Percentiles rank a stretch among this genome's conserved stretches.
Evolutionary conservation across 2,329 filamentous ascomycete genomes (phyloP).

Genomic region (Cytospora paraplurivora): DNA sequence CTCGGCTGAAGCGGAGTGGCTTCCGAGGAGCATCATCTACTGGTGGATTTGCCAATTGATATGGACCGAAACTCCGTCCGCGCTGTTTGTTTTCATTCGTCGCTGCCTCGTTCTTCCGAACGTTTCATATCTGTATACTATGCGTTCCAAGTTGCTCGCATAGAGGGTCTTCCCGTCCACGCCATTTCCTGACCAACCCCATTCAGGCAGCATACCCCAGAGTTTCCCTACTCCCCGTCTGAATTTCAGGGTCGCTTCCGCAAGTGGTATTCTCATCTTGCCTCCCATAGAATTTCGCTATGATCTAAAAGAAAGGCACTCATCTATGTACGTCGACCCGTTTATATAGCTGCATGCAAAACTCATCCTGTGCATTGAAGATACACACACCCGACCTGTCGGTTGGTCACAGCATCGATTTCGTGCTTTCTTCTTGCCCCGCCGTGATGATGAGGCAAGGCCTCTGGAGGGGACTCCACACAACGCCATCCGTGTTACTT

Average conservation of each 20-base stretch:
- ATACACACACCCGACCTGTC: not conserved
- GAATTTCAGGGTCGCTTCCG: not conserved
- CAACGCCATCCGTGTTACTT: not conserved
- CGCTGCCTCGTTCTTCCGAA: not conserved
- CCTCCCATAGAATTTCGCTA: not conserved
- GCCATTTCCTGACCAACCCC: not conserved
- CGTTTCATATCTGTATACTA: not conserved
- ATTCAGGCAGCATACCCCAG: not conserved
- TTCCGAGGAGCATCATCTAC: not conserved
- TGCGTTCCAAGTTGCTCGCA: not conserved
- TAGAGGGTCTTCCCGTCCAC: not conserved
- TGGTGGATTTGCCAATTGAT: not conserved
- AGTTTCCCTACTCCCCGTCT: not conserved
- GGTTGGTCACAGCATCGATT: not conserved
- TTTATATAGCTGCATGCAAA: not conserved
- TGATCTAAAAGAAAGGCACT: not conserved
- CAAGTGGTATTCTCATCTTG: slow-evolving; percentile 1
- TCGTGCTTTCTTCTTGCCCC: not conserved
- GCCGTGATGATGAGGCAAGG: not conserved
- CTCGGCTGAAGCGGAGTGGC: not conserved
- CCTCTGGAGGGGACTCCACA: not conserved
- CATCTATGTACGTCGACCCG: not conserved
- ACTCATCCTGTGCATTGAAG: not conserved
- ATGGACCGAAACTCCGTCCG: not conserved
- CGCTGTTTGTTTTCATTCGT: not conserved